Base-by-base conservation (phyloP, 2,329 filamentous ascomycete genomes). In the Aspergillus sp. region DNA sequence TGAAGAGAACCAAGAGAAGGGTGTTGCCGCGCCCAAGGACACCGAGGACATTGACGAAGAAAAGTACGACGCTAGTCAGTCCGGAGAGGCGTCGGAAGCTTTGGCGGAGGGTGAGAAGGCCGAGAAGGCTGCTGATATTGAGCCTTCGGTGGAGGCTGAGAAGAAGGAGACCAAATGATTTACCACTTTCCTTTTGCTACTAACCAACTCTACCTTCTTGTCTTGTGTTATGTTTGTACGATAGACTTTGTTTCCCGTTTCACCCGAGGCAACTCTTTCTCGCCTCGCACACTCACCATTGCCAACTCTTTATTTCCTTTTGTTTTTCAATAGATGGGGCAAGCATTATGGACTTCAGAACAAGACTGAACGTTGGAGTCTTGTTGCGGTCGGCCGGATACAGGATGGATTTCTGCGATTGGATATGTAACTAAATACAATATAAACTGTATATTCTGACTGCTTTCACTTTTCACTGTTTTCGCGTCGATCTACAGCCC, bases 1-100 rank as follows among this genome's bases (percentile, higher is more conserved):
- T 69, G 85, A 92, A 72, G 85, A 89, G 74, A 91, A 90, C 76
- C 87, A 90, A 73, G 87, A 87, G 68, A 86, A 85, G 41, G 90
- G 90, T 12, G 83, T 90, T 51, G 83, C 88, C 14, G 88, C 88
- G 8, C 90, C 90, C 1, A 90, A 92, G 70, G 95, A 98, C 68
- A 86, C 87, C 31, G 91, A 96, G 61, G 85, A 98, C 72, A 98
- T 98, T 67, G 93, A 98, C 69, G 95, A 96, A 64, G 84, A 87
- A 55, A 73, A 79, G 25, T 73, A 79, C 2, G 84, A 85, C 7
- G 79, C 82, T n/a, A 66, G 67, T 49, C 85, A 87, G 62, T 70
- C 73, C 51, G 67, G 73, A 7, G 76, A 81, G 65, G 77, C 77
- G 3, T 76, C 76, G 35, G 75, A 80, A 63, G 72, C 74, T 15